Percentiles rank a stretch among this genome's conserved stretches.
Evolutionary conservation across 1,139 yeast species (phyloP).

Genomic region (Pichia sp.): DNA sequence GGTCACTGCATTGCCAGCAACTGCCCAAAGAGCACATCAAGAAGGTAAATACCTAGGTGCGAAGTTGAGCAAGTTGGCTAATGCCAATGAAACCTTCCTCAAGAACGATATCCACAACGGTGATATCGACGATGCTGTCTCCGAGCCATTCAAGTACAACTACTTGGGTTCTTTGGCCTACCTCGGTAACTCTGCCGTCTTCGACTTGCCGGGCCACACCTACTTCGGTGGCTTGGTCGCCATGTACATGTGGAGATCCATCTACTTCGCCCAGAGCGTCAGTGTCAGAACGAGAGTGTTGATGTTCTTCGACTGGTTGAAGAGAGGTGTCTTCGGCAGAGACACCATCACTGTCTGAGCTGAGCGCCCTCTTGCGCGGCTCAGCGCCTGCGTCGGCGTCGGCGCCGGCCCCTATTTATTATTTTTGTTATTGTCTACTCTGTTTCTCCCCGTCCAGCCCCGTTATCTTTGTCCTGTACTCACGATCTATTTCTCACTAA

Average conservation of each 20-base stretch:
- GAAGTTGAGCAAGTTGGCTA: conserved; percentile 50
- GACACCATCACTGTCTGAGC: conserved; percentile 43
- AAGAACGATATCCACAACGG: conserved; percentile 43
- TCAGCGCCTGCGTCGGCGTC: too few species aligned
- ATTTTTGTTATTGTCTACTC: too few species aligned
- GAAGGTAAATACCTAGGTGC: conserved; percentile 61
- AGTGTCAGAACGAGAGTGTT: conserved; percentile 57
- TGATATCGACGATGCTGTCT: conserved; percentile 53
- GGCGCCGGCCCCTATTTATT: too few species aligned
- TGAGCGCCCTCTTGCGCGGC: conserved; percentile 2
- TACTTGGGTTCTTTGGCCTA: conserved; percentile 64
- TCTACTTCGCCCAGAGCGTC: conserved; percentile 62
- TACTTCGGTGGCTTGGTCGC: conserved; percentile 60
- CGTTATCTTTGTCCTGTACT: too few species aligned
- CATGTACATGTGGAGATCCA: conserved; percentile 67
- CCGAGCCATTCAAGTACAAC: conserved; percentile 54
- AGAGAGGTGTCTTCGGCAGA: conserved; percentile 61
- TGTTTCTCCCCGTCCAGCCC: too few species aligned
- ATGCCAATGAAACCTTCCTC: conserved; percentile 37
- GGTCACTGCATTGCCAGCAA: conserved; percentile 64
- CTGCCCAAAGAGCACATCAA: conserved; percentile 68
- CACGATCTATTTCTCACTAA: too few species aligned
- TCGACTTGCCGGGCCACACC: conserved; percentile 52
- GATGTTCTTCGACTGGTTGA: conserved; percentile 61
- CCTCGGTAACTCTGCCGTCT: conserved; percentile 63